Evolutionary conservation across 306 rosid species (phyloP).

Genomic region (Macrotyloma uniflorum): DNA sequence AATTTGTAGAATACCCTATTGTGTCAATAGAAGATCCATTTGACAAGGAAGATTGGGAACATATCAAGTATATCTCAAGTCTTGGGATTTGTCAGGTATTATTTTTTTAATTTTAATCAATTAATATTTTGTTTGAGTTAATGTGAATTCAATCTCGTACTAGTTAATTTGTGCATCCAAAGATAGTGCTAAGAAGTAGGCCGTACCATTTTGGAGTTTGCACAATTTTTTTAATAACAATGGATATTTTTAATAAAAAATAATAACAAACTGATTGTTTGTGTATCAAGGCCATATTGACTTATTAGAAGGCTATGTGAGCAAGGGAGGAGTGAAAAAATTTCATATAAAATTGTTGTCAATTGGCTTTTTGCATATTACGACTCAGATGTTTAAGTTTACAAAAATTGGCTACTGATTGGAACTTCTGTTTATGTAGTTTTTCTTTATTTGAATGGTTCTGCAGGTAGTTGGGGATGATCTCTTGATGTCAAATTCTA

Average conservation of each 20-base stretch:
- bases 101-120: slow-evolving; percentile 32
- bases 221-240: background rate
- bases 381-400: slow-evolving; percentile 25
- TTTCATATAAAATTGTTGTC: background rate
- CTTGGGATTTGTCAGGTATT: slow-evolving; percentile 81
- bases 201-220: slow-evolving; percentile 11
- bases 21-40: slow-evolving; percentile 96
- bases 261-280: slow-evolving; percentile 8
- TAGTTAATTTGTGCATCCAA: slow-evolving; percentile 20
- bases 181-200: slow-evolving; percentile 13
- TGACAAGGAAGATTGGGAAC: slow-evolving; percentile 98
- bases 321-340: background rate
- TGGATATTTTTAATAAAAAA: background rate
- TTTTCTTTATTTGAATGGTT: slow-evolving; percentile 41
- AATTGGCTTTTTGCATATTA: background rate
- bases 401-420: slow-evolving; percentile 17
- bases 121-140: slow-evolving; percentile 35
- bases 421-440: slow-evolving; percentile 28
- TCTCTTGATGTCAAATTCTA: slow-evolving; percentile 82
- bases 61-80: slow-evolving; percentile 61
- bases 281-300: background rate
- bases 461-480: slow-evolving; percentile 91
- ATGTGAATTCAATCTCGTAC: slow-evolving; percentile 32
- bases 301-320: background rate
- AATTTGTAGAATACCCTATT: slow-evolving; percentile 70